A percentile compares a stretch with the other conserved stretches of the same genome.
Conservation (phyloP, 1,139 yeast species). For the Scheffersomyces segobiensis region DNA sequence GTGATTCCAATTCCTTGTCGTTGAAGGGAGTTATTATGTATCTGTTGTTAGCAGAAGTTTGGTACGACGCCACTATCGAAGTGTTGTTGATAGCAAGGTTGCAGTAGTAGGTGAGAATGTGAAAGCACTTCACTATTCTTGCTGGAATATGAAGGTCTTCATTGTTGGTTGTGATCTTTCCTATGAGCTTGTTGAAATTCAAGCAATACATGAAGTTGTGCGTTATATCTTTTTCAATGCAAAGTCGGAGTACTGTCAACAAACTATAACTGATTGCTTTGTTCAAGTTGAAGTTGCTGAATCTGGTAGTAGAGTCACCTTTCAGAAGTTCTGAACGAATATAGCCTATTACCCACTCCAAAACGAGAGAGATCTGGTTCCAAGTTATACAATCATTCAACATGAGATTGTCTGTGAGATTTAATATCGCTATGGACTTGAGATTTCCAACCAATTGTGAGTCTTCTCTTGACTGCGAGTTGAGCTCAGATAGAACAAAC, state of each 20-base stretch:
- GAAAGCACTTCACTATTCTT: constrained; percentile 17
- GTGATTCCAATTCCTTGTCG: constrained; percentile 17
- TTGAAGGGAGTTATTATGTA: constrained; percentile 17
- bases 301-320: neutral
- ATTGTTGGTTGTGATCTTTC: neutral
- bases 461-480: constrained; percentile 3
- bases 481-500: constrained; percentile 22
- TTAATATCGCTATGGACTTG: constrained; percentile 32
- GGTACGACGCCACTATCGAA: constrained; percentile 13
- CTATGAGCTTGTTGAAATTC: constrained; percentile 1
- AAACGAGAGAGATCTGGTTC: constrained; percentile 27
- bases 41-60: constrained; percentile 14
- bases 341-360: constrained; percentile 32
- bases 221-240: constrained; percentile 17
- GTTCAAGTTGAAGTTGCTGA: constrained; percentile 10
- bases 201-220: constrained; percentile 17
- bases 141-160: constrained; percentile 10
- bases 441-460: constrained; percentile 21
- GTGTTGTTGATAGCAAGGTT: constrained; percentile 8
- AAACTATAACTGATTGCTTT: constrained; percentile 24
- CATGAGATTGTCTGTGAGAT: constrained; percentile 29
- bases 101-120: constrained; percentile 20
- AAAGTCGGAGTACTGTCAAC: constrained; percentile 23
- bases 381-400: constrained; percentile 28
- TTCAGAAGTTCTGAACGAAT: constrained; percentile 7